A percentile compares a stretch with the other conserved stretches of the same genome.
These are phyloP conservation scores for Tritrichomonas musculus DNA, from an alignment of 208 protist genomes.

Conservation along the genomic window DNA sequence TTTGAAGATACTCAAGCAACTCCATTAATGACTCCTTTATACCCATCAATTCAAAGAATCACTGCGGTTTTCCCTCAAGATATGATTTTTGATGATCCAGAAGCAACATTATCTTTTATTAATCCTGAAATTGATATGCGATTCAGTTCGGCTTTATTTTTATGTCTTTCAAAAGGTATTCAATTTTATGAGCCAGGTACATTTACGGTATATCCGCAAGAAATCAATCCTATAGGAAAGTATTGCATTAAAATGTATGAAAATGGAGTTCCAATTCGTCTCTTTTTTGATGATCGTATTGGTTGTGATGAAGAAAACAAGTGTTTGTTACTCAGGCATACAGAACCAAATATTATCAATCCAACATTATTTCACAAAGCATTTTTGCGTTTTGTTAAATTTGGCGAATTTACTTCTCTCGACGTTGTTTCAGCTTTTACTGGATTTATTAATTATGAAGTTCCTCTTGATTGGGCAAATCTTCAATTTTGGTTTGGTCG, in stretches of 20 bases:
- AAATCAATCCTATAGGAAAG: constrained; percentile 14
- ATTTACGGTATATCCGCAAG: neutral
- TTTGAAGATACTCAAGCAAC: neutral
- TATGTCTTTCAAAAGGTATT: neutral
- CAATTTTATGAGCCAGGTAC: neutral
- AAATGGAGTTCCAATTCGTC: neutral
- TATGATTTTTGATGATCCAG: neutral
- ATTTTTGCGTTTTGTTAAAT: neutral
- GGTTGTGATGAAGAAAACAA: neutral
- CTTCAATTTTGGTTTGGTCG: neutral
- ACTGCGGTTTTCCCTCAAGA: neutral
- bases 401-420: neutral
- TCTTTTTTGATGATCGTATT: constrained; percentile 27
- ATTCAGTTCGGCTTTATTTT: neutral
- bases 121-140: neutral
- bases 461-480: neutral
- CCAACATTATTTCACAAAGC: constrained; percentile 20
- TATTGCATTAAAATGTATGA: neutral
- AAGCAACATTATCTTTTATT: neutral
- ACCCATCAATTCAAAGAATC: neutral
- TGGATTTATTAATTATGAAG: neutral
- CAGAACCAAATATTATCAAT: neutral
- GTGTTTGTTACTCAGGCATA: neutral
- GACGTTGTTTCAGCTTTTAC: neutral
- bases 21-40: neutral